Conservation (phyloP, 208 protist species). For the Wallacemonas sp. region DNA sequence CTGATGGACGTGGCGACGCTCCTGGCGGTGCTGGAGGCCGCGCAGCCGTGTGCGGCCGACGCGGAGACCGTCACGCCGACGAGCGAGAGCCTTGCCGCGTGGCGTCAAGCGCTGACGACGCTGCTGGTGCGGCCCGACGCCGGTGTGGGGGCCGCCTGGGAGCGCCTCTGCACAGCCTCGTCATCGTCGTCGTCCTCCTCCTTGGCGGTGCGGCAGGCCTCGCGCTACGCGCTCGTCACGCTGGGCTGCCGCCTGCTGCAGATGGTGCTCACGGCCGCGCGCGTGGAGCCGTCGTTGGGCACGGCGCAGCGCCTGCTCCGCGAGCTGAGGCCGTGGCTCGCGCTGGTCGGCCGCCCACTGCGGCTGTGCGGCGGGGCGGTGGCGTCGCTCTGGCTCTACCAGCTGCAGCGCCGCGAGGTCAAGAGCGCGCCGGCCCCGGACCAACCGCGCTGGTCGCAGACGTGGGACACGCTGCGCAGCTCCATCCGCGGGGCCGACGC, state of each 20-base stretch:
- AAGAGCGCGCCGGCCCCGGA: not conserved
- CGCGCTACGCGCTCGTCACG: conserved; percentile 43
- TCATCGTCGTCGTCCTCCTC: not conserved
- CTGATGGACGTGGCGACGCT: conserved; percentile 58
- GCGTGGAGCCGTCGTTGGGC: conserved; percentile 4
- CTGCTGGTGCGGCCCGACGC: conserved; percentile 1
- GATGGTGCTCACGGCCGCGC: conserved; percentile 1
- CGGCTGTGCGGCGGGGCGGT: conserved; percentile 21
- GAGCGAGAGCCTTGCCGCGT: not conserved
- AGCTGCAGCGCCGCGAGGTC: conserved; percentile 25
- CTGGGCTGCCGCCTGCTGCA: conserved; percentile 30
- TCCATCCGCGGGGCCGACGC: not conserved
- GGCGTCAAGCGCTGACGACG: not conserved
- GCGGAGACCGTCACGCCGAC: not conserved
- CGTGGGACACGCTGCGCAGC: not conserved
- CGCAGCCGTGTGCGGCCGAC: conserved; percentile 22
- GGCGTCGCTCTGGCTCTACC: conserved; percentile 25
- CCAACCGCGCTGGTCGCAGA: not conserved
- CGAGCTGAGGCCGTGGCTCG: conserved; percentile 30
- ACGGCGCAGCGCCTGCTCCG: conserved; percentile 29
- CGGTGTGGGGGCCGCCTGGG: conserved; percentile 19
- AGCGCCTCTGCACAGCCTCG: conserved; percentile 10
- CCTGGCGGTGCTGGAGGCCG: conserved; percentile 29
- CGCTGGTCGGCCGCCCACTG: conserved; percentile 32
- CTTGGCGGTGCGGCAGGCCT: conserved; percentile 12